Conservation (phyloP, 306 rosid species). For the Trifolium fragiferum region DNA sequence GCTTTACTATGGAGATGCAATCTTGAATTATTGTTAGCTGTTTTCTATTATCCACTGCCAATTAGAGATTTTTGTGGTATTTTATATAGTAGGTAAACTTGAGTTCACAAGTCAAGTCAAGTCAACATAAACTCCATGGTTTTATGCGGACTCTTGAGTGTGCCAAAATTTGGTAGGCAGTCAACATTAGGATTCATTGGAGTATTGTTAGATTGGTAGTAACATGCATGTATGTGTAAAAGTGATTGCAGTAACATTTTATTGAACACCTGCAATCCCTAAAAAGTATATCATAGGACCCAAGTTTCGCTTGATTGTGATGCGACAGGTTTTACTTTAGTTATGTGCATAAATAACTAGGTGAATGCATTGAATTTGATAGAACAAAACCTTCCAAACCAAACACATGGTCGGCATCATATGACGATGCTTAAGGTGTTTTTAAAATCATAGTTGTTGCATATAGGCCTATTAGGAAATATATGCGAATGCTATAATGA, state of each 20-base stretch:
- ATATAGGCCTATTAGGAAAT: no score
- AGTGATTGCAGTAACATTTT: background rate
- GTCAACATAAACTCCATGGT: background rate
- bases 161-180: background rate
- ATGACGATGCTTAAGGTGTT: background rate
- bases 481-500: no score
- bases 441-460: background rate
- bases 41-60: background rate
- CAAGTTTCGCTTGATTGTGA: background rate
- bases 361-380: slow-evolving; percentile 7
- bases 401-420: background rate
- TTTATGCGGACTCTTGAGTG: background rate
- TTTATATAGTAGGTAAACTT: background rate
- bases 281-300: background rate
- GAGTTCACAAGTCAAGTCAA: background rate
- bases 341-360: slow-evolving; percentile 4
- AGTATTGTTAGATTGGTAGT: background rate
- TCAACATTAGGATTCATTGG: background rate
- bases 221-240: background rate
- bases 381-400: slow-evolving; percentile 7
- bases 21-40: background rate
- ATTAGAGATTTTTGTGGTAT: background rate
- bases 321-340: background rate
- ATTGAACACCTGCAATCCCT: slow-evolving; percentile 3
- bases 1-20: background rate